phyloP scores from a whole-genome alignment of 148 eudicot species.

The Rheum nobile region DNA sequence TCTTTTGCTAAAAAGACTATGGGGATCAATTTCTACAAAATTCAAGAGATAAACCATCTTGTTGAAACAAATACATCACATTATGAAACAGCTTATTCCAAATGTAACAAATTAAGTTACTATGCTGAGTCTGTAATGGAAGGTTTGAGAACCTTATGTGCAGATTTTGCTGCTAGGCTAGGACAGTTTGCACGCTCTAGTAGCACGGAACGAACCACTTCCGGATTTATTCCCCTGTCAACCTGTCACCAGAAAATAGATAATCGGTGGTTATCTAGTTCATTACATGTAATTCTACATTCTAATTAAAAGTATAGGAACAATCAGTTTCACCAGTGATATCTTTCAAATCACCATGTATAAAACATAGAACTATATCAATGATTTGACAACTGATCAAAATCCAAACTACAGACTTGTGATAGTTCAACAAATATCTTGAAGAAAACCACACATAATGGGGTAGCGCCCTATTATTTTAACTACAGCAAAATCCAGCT shows the following conservation, averaged over 20 bases:
- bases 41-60: background rate
- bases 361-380: background rate
- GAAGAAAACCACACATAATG: background rate
- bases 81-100: background rate
- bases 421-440: background rate
- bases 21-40: background rate
- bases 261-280: background rate
- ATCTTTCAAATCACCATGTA: background rate
- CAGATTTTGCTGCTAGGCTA: slow-evolving; percentile 71
- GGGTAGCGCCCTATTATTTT: background rate
- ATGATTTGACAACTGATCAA: background rate
- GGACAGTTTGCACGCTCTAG: slow-evolving; percentile 76
- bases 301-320: background rate
- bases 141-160: slow-evolving; percentile 32
- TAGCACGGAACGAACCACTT: slow-evolving; percentile 83
- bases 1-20: background rate
- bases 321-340: background rate
- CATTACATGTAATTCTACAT: background rate
- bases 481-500: background rate
- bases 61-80: background rate
- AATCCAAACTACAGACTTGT: background rate
- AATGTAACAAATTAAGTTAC: background rate
- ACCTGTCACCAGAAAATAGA: slow-evolving; percentile 39
- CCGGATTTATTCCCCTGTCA: slow-evolving; percentile 84
- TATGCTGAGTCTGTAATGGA: background rate